Base-by-base conservation (phyloP, 2,329 filamentous ascomycete genomes). In the Pseudocercospora crystallina region DNA sequence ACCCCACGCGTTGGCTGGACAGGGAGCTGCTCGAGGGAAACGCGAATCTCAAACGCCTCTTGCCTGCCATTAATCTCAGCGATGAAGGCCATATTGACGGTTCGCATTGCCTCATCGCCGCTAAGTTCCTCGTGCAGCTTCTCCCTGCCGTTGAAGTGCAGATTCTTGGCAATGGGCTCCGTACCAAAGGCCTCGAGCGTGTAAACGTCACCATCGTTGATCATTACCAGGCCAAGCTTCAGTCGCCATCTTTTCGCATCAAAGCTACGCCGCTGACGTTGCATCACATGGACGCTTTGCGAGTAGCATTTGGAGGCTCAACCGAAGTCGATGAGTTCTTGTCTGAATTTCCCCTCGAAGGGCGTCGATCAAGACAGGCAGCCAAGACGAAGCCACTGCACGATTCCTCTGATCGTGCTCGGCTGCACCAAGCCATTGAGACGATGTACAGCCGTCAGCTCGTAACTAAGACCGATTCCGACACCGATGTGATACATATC, bases 1-100 rank as follows among this genome's bases (percentile, higher is more conserved):
- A 45, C 17, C 46, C 52, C 8, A 10, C 37, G n/a, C 45, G 52
- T 41, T 53, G 44, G 44, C 30, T 49, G 10, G 15, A 26, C 20
- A 29, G 20, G 20, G 41, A 26, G 7, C 20, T 26, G 20, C 20
- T 26, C 20, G 20, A 26, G 20, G 20, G 20, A 26, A 26, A 26
- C 20, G 20, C 20, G 20, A 26, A 26, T 26, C 17, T 53, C 8
- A 47, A 53, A 26, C 29, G 40, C 32, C 17, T 48, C 5, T 36
- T 53, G n/a, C 50, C 50, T 31, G 50, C 50, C 8, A 48, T 43
- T 20, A 53, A 53, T 17, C 40, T 53, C 9, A 35, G 42, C 38
- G 40, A 33, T 15, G 32, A 37, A 43, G 41, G 48, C 26, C 14
- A 26, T 14, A 15, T 53, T 12, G 29, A 43, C 5, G 45, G 48